Conservation (phyloP, 495 filamentous ascomycete species). For the Delitschia confertaspora region DNA sequence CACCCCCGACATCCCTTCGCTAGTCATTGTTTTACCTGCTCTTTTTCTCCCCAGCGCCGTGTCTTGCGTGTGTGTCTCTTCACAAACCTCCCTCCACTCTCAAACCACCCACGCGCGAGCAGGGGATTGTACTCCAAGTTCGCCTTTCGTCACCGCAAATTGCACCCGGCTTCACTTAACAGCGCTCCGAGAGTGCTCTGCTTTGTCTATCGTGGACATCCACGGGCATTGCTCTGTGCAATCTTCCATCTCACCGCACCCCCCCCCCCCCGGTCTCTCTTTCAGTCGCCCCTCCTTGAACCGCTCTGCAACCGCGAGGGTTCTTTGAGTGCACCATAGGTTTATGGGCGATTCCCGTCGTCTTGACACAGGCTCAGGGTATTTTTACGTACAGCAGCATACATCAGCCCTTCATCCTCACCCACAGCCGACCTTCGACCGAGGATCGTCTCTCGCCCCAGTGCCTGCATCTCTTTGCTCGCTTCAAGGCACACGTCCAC, state of each 20-base stretch:
- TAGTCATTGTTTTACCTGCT: too few relatives aligned
- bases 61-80: too few relatives aligned
- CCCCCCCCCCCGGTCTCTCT: neutral
- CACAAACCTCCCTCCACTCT: too few relatives aligned
- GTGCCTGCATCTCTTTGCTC: conserved; percentile 9
- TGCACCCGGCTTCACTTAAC: too few relatives aligned
- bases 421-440: conserved; percentile 1
- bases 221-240: neutral
- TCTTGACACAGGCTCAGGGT: conserved; percentile 1
- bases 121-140: too few relatives aligned
- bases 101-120: too few relatives aligned
- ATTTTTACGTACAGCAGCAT: conserved; percentile 18
- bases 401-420: conserved; percentile 13
- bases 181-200: too few relatives aligned
- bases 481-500: neutral
- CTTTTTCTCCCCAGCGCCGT: too few relatives aligned
- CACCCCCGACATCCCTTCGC: too few relatives aligned
- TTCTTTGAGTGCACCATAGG: conserved; percentile 6
- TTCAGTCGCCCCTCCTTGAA: conserved; percentile 10
- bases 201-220: neutral
- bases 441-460: neutral
- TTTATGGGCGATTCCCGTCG: conserved; percentile 22
- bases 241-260: neutral
- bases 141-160: too few relatives aligned
- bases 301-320: conserved; percentile 3